These are phyloP conservation scores for Massariosphaeria phaeospora DNA, from an alignment of 495 filamentous ascomycete species.

Conservation along the genomic window DNA sequence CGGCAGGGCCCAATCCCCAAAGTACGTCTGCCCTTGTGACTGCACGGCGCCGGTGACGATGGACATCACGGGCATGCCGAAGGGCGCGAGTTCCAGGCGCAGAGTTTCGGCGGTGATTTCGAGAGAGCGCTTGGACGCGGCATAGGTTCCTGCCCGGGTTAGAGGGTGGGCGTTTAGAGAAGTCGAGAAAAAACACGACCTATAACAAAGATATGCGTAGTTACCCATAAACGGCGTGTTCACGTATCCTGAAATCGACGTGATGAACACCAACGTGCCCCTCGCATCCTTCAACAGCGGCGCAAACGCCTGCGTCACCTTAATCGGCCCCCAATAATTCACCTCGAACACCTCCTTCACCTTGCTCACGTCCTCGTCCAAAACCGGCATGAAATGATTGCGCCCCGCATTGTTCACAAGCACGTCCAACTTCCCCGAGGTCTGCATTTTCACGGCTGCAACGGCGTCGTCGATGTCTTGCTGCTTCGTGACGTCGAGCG, in stretches of 20 bases:
- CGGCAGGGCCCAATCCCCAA: not conserved
- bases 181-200: not conserved
- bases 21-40: not conserved
- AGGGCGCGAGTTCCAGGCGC: conserved; percentile 17
- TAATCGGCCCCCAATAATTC: conserved; percentile 43
- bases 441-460: not conserved
- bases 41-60: conserved; percentile 4
- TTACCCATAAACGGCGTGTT: conserved; percentile 17
- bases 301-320: conserved; percentile 42
- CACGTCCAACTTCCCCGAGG: conserved; percentile 12
- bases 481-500: conserved; percentile 2
- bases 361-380: conserved; percentile 15
- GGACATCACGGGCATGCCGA: conserved; percentile 10
- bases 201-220: too few species aligned
- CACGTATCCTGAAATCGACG: conserved; percentile 4
- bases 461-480: not conserved
- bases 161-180: not conserved
- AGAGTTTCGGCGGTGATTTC: conserved; percentile 13
- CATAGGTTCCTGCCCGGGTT: conserved; percentile 1
- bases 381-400: not conserved
- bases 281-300: conserved; percentile 43
- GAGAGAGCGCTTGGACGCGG: conserved; percentile 5
- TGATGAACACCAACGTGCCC: conserved; percentile 35
- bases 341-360: conserved; percentile 41
- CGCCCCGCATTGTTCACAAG: conserved; percentile 28